A percentile compares a stretch with the other conserved stretches of the same genome.
Conservation (phyloP, 2,329 filamentous ascomycete genomes). For the Alternaria ethzedia region DNA sequence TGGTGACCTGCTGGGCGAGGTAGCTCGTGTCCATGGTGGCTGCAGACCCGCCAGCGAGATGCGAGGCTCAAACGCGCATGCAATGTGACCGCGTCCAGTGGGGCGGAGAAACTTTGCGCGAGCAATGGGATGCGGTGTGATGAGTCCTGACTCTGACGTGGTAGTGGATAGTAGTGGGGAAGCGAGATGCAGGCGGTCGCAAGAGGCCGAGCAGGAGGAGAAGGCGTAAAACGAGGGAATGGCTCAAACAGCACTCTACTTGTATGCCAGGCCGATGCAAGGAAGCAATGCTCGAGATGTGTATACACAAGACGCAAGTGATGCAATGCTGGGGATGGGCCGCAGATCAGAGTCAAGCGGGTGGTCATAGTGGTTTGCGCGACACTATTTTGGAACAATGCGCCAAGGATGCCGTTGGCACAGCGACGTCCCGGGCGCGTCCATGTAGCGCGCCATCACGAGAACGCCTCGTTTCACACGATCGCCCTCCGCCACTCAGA, state of each 20-base stretch:
- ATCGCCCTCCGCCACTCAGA: slow-evolving; percentile 28
- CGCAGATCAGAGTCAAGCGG: slow-evolving; percentile 24
- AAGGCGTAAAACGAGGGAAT: slow-evolving; percentile 14
- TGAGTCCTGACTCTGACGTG: neutral
- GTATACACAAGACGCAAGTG: slow-evolving; percentile 22
- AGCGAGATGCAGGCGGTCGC: slow-evolving; percentile 14
- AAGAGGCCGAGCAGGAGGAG: neutral
- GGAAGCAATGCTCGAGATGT: neutral
- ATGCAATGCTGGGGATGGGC: slow-evolving; percentile 34
- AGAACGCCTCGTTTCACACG: slow-evolving; percentile 29
- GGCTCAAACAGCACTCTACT: slow-evolving; percentile 1
- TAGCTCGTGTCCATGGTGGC: slow-evolving; percentile 84
- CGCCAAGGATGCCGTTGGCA: neutral
- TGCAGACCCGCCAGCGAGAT: slow-evolving; percentile 43
- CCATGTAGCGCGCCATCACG: slow-evolving; percentile 22
- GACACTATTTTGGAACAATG: slow-evolving; percentile 26
- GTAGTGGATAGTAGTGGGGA: slow-evolving; percentile 11
- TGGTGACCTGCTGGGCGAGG: slow-evolving; percentile 92
- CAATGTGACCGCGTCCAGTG: slow-evolving; percentile 24
- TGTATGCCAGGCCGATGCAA: neutral
- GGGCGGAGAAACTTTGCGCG: slow-evolving; percentile 8
- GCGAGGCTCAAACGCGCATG: slow-evolving; percentile 40
- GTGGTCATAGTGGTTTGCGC: slow-evolving; percentile 21
- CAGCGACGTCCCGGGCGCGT: slow-evolving; percentile 23
- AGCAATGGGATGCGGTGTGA: slow-evolving; percentile 5